Evolutionary conservation across 2,329 filamentous ascomycete genomes (phyloP).

Genomic region (Rutstroemia sp.): DNA sequence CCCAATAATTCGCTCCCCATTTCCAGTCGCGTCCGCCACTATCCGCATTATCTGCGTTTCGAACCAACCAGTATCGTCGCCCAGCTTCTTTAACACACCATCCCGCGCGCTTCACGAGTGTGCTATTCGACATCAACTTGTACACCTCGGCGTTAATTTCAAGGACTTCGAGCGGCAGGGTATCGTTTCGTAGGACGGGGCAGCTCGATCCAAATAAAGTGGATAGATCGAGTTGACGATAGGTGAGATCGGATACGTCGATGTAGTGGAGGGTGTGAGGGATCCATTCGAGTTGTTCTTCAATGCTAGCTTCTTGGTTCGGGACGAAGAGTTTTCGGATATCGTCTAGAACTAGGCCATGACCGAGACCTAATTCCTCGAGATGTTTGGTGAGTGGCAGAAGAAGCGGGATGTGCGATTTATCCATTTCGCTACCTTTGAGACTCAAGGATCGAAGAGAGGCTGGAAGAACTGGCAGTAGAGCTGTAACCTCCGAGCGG

Average conservation of each 20-base stretch:
- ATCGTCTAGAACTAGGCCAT: conserved; percentile 57
- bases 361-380: conserved; percentile 69
- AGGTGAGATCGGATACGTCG: conserved; percentile 66
- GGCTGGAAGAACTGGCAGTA: conserved; percentile 58
- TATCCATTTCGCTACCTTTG: conserved; percentile 64
- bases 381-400: conserved; percentile 61
- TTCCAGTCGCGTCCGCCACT: conserved; percentile 59
- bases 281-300: conserved; percentile 37
- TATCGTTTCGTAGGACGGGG: conserved; percentile 49
- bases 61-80: conserved; percentile 58
- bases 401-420: conserved; percentile 55
- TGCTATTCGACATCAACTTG: conserved; percentile 51
- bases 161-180: conserved; percentile 66
- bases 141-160: conserved; percentile 66
- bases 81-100: conserved; percentile 67
- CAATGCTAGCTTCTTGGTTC: conserved; percentile 21
- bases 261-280: conserved; percentile 64
- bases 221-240: conserved; percentile 50
- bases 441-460: conserved; percentile 68
- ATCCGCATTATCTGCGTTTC: conserved; percentile 27
- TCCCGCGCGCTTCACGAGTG: conserved; percentile 35
- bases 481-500: conserved; percentile 53
- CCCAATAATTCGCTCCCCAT: conserved; percentile 78
- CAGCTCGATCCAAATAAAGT: conserved; percentile 44
- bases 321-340: conserved; percentile 33